phyloP scores from a whole-genome alignment of 768 basidiomycete genomes.

The Lyophyllum decastes region DNA sequence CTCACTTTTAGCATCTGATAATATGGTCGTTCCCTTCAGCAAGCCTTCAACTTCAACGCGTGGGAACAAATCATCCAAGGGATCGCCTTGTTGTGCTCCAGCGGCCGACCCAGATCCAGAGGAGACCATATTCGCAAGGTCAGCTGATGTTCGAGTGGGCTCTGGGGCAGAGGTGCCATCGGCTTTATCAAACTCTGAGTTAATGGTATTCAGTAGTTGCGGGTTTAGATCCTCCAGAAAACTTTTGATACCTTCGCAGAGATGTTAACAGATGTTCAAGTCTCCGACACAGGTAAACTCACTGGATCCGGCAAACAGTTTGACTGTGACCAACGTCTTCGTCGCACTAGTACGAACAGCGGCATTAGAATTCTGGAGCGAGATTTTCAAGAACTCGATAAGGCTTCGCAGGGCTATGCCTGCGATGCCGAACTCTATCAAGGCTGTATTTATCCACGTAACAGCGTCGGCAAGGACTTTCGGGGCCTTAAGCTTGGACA shows the following conservation, averaged over 20 bases:
- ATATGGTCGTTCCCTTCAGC: constrained; percentile 78
- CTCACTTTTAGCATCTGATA: constrained; percentile 86
- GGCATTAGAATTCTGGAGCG: constrained; percentile 92
- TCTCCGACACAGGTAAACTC: constrained; percentile 14
- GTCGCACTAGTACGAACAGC: constrained; percentile 92
- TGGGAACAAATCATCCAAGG: constrained; percentile 93
- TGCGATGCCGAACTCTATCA: constrained; percentile 89
- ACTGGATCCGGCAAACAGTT: constrained; percentile 90
- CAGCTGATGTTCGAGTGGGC: constrained; percentile 75
- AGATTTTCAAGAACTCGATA: constrained; percentile 88
- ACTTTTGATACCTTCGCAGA: constrained; percentile 75
- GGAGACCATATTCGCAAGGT: constrained; percentile 57
- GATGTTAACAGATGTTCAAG: not conserved
- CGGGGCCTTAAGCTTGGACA: constrained; percentile 95
- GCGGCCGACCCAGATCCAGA: constrained; percentile 42
- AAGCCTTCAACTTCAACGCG: constrained; percentile 90
- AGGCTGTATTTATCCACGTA: constrained; percentile 82
- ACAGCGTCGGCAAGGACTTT: constrained; percentile 94
- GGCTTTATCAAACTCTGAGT: constrained; percentile 89
- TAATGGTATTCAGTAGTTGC: constrained; percentile 88
- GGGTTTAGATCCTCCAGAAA: constrained; percentile 94
- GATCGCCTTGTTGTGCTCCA: constrained; percentile 50
- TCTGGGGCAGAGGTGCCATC: constrained; percentile 76
- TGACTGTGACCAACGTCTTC: constrained; percentile 87
- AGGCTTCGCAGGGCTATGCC: constrained; percentile 82